Percentiles rank a stretch among this genome's conserved stretches.
phyloP scores from a whole-genome alignment of 805 yeast genomes.

The Lipomyces kockii region DNA sequence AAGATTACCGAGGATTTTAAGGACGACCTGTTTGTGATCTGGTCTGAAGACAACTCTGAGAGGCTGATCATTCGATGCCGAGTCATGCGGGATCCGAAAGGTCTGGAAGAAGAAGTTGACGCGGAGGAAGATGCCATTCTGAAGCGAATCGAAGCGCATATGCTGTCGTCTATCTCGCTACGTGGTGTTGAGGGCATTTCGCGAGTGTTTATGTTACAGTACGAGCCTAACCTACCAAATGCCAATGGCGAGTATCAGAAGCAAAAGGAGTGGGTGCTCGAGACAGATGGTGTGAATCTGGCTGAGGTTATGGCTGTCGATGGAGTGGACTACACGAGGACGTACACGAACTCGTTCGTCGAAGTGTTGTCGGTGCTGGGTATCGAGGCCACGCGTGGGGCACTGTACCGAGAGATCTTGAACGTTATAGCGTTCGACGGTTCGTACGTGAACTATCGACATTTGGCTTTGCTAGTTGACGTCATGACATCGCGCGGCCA shows the following conservation, averaged over 20 bases:
- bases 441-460: constrained; percentile 98
- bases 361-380: constrained; percentile 94
- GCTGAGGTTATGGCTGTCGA: constrained; percentile 93
- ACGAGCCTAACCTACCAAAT: constrained; percentile 51
- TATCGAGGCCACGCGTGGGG: constrained; percentile 97
- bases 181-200: constrained; percentile 95
- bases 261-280: constrained; percentile 96
- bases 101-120: constrained; percentile 81
- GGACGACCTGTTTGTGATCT: constrained; percentile 92
- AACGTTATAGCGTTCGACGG: constrained; percentile 99
- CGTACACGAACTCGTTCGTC: constrained; percentile 95
- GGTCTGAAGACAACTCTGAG: constrained; percentile 99
- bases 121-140: constrained; percentile 97
- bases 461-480: constrained; percentile 95
- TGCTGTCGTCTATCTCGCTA: constrained; percentile 91
- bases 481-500: constrained; percentile 99
- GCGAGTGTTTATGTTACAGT: constrained; percentile 69
- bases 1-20: constrained; percentile 91
- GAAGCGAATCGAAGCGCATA: constrained; percentile 91
- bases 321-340: constrained; percentile 89
- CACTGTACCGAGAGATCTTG: constrained; percentile 89
- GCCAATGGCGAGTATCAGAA: constrained; percentile 84
- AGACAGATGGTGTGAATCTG: constrained; percentile 96
- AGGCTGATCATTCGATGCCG: constrained; percentile 97
- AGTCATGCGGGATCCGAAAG: constrained; percentile 94